phyloP scores from a whole-genome alignment of 805 yeast species.

The Metschnikowia continentalis region DNA sequence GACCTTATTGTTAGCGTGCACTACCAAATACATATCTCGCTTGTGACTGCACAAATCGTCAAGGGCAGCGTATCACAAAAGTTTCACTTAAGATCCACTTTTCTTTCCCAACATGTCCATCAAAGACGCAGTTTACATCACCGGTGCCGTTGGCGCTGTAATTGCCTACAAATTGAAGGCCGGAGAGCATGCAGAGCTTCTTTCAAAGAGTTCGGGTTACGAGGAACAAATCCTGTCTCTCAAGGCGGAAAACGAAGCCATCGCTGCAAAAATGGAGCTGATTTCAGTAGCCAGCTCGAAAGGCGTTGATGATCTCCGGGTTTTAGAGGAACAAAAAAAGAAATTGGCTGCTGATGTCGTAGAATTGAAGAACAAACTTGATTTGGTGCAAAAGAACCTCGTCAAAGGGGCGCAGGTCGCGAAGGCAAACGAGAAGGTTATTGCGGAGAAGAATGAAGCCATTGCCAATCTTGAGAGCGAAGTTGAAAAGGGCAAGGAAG shows the following conservation, averaged over 20 bases:
- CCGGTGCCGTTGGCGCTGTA: constrained; percentile 8
- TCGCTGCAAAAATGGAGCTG: constrained; percentile 1
- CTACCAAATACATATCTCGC: background rate
- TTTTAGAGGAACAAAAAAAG: background rate
- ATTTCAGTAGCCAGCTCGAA: constrained; percentile 3
- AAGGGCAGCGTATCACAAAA: background rate
- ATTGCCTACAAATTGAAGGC: constrained; percentile 9
- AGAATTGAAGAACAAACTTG: background rate
- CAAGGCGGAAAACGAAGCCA: constrained; percentile 7
- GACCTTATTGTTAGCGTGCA: background rate
- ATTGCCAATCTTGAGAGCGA: background rate
- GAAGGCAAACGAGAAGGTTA: constrained; percentile 3
- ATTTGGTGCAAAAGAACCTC: background rate
- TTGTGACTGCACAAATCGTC: constrained; percentile 2
- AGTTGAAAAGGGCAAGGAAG: constrained; percentile 4
- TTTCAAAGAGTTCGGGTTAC: background rate
- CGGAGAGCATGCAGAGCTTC: constrained; percentile 5
- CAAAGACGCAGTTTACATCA: constrained; percentile 6
- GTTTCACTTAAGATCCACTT: background rate
- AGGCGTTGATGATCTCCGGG: background rate
- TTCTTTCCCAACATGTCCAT: constrained; percentile 1
- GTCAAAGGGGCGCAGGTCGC: constrained; percentile 4
- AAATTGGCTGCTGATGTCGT: background rate
- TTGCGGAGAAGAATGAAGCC: background rate
- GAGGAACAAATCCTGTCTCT: constrained; percentile 5